Percentiles rank a stretch among this genome's conserved stretches.
Evolutionary conservation across 306 rosid genomes (phyloP).

Genomic region (Crotalaria pallida): DNA sequence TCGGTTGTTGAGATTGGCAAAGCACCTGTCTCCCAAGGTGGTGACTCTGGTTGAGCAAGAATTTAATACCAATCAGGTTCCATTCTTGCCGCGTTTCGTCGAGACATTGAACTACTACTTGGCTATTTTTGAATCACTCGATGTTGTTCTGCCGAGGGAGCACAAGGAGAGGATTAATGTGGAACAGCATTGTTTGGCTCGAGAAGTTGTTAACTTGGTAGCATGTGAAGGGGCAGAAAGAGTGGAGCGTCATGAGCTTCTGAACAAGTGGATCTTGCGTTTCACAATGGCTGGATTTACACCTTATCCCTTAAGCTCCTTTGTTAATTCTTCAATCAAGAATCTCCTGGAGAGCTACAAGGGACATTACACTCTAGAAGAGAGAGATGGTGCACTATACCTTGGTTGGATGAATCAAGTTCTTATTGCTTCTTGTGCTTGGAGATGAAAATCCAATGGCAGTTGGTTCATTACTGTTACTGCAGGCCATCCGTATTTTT

Average conservation of each 20-base stretch:
- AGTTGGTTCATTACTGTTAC: conserved; percentile 21
- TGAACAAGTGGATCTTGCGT: conserved; percentile 69
- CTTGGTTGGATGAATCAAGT: conserved; percentile 79
- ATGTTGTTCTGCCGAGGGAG: conserved; percentile 69
- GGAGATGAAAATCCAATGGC: conserved; percentile 47
- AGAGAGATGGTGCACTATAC: conserved; percentile 67
- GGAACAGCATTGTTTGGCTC: conserved; percentile 93
- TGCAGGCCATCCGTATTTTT: conserved; percentile 14
- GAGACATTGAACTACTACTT: conserved; percentile 60
- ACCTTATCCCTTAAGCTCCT: conserved; percentile 68
- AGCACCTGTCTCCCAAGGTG: conserved; percentile 70
- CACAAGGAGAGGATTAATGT: conserved; percentile 77
- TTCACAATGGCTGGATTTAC: conserved; percentile 65
- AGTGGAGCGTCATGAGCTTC: conserved; percentile 82
- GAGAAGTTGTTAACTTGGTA: conserved; percentile 78
- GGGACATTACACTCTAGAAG: conserved; percentile 75
- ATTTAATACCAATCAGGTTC: conserved; percentile 51
- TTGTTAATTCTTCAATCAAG: conserved; percentile 78
- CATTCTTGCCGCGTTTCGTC: conserved; percentile 58
- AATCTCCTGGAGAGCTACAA: conserved; percentile 59
- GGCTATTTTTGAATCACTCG: conserved; percentile 78
- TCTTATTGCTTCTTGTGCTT: conserved; percentile 75
- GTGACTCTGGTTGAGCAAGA: conserved; percentile 95
- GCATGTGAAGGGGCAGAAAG: conserved; percentile 91
- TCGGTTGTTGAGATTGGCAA: conserved; percentile 62